These are phyloP conservation scores for Stachybotrys echinatus DNA, from an alignment of 2,329 filamentous ascomycete species.

Conservation along the genomic window DNA sequence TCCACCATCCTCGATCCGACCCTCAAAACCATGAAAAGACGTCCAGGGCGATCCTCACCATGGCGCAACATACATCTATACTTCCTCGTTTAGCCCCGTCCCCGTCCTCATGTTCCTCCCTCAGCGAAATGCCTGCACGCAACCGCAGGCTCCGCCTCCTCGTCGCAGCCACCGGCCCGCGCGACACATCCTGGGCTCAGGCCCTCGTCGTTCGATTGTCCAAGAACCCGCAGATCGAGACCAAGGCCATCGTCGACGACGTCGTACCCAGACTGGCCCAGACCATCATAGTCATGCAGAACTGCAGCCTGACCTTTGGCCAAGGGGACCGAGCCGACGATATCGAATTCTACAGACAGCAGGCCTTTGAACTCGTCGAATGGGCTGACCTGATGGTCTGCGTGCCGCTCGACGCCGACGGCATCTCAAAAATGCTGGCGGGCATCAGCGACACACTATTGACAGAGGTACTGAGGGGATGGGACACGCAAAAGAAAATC, in stretches of 20 bases:
- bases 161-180: constrained; percentile 59
- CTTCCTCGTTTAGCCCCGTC: constrained; percentile 23
- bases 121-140: constrained; percentile 27
- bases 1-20: not conserved
- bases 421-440: constrained; percentile 80
- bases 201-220: constrained; percentile 62
- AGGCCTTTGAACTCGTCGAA: constrained; percentile 64
- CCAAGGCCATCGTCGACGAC: constrained; percentile 59
- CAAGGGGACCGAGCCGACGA: constrained; percentile 34
- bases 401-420: constrained; percentile 78
- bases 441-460: constrained; percentile 78
- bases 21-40: constrained; percentile 18
- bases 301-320: constrained; percentile 34
- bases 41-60: constrained; percentile 19
- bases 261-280: constrained; percentile 58
- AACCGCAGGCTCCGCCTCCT: constrained; percentile 53
- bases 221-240: constrained; percentile 57
- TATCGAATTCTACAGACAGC: constrained; percentile 44
- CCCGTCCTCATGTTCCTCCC: constrained; percentile 26
- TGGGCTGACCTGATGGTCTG: constrained; percentile 88
- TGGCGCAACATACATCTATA: constrained; percentile 26
- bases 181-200: constrained; percentile 61
- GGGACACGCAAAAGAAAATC: constrained; percentile 82
- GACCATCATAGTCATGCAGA: constrained; percentile 56
- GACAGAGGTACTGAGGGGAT: constrained; percentile 75